phyloP scores from a whole-genome alignment of 2,329 filamentous ascomycete species.

The Xylaria sp. region DNA sequence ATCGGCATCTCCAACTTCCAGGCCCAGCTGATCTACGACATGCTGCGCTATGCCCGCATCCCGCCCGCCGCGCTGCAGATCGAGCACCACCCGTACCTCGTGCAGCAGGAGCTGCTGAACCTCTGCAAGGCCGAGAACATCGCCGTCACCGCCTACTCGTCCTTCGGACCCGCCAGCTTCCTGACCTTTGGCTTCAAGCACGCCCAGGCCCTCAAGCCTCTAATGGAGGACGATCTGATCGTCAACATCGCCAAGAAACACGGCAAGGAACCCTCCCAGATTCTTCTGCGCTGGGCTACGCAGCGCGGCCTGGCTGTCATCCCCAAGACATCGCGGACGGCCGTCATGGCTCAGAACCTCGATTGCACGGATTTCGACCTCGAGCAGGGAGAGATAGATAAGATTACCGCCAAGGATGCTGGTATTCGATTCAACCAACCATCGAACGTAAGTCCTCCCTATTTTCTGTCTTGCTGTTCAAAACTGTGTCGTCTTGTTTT shows the following conservation, averaged over 20 bases:
- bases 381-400: slow-evolving; percentile 70
- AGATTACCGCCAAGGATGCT: slow-evolving; percentile 72
- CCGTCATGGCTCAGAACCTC: slow-evolving; percentile 71
- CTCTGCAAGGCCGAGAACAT: slow-evolving; percentile 77
- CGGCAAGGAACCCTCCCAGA: slow-evolving; percentile 78
- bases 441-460: slow-evolving; percentile 65
- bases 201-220: slow-evolving; percentile 70
- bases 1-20: slow-evolving; percentile 90
- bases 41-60: slow-evolving; percentile 80
- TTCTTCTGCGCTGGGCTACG: slow-evolving; percentile 87
- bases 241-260: slow-evolving; percentile 74
- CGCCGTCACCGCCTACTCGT: slow-evolving; percentile 83
- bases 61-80: slow-evolving; percentile 83
- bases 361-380: slow-evolving; percentile 74
- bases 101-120: slow-evolving; percentile 76
- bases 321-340: slow-evolving; percentile 73
- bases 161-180: slow-evolving; percentile 83
- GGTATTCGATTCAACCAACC: slow-evolving; percentile 82
- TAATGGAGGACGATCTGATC: slow-evolving; percentile 77
- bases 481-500: neutral
- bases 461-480: slow-evolving; percentile 31
- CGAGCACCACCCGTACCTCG: slow-evolving; percentile 90
- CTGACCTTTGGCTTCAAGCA: slow-evolving; percentile 78
- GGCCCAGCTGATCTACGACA: slow-evolving; percentile 78
- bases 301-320: slow-evolving; percentile 85